These are phyloP conservation scores for Aspergillus pseudoterreus DNA, from an alignment of 2,329 filamentous ascomycete genomes.

Conservation along the genomic window DNA sequence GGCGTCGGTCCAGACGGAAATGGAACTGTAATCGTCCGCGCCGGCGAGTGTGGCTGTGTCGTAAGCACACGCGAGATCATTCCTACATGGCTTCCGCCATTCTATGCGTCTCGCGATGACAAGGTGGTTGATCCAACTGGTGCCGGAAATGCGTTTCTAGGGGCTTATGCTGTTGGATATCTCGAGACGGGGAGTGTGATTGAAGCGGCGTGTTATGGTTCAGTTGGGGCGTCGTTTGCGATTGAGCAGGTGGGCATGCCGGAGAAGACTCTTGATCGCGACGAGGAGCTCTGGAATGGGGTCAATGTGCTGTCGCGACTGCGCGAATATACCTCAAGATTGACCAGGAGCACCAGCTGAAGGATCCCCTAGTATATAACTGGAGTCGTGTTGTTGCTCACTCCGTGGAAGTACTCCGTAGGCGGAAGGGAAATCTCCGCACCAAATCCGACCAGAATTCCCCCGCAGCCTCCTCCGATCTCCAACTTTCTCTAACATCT, in stretches of 20 bases:
- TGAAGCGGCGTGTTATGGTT: slow-evolving; percentile 27
- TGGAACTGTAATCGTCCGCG: slow-evolving; percentile 25
- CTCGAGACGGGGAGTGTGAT: slow-evolving; percentile 15
- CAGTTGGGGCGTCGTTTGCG: slow-evolving; percentile 33
- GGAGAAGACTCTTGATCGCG: neutral
- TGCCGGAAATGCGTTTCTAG: slow-evolving; percentile 36
- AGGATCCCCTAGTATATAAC: no score
- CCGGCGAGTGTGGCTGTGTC: slow-evolving; percentile 29
- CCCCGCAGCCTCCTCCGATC: no score
- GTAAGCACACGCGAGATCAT: slow-evolving; percentile 7
- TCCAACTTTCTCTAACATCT: neutral
- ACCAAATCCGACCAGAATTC: no score
- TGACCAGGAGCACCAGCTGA: no score
- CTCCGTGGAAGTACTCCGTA: no score
- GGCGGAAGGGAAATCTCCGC: no score
- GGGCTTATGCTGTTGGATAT: slow-evolving; percentile 28
- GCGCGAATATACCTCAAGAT: slow-evolving; percentile 9
- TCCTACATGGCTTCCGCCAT: slow-evolving; percentile 28
- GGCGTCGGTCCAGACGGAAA: slow-evolving; percentile 15
- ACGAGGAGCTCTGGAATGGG: slow-evolving; percentile 19
- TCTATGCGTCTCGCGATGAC: slow-evolving; percentile 8
- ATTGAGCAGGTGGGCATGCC: slow-evolving; percentile 30
- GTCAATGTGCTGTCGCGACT: slow-evolving; percentile 11
- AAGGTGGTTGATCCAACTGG: slow-evolving; percentile 34
- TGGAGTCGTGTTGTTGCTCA: no score